These are phyloP conservation scores for Talaromyces adpressus DNA, from an alignment of 495 filamentous ascomycete genomes.

Conservation along the genomic window DNA sequence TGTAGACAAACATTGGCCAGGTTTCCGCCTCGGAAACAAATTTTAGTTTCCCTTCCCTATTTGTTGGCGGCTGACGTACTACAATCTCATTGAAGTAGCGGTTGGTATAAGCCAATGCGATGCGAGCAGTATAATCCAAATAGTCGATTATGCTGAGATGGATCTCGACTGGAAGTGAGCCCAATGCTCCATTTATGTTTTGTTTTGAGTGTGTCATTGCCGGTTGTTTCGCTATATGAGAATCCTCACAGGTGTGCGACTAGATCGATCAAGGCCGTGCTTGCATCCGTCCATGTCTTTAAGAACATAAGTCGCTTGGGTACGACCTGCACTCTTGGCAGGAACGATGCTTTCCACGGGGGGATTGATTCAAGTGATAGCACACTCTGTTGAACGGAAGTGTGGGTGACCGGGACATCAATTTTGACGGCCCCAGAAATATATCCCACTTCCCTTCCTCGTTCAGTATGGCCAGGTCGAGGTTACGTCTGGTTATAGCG, in stretches of 20 bases:
- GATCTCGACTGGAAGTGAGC: neutral
- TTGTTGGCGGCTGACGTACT: neutral
- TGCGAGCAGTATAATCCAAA: conserved; percentile 1
- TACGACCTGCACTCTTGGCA: neutral
- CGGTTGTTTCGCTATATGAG: neutral
- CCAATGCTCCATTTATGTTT: neutral
- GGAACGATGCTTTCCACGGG: neutral
- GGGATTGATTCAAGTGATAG: neutral
- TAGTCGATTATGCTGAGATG: conserved; percentile 1
- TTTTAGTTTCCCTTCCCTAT: neutral
- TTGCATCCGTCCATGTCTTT: neutral
- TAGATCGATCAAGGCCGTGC: neutral
- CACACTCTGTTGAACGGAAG: neutral
- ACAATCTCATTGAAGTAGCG: conserved; percentile 1
- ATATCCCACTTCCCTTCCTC: neutral
- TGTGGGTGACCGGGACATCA: neutral
- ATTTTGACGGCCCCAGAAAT: neutral
- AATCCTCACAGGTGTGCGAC: neutral
- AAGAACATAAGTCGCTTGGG: neutral
- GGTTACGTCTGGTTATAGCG: neutral
- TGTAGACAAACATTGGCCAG: conserved; percentile 4
- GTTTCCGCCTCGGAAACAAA: neutral
- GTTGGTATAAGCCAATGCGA: conserved; percentile 7
- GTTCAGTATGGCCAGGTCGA: neutral
- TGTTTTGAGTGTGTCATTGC: neutral